A percentile compares a stretch with the other conserved stretches of the same genome.
phyloP scores from a whole-genome alignment of 2,329 filamentous ascomycete genomes.

The Paecilomyces formosus region DNA sequence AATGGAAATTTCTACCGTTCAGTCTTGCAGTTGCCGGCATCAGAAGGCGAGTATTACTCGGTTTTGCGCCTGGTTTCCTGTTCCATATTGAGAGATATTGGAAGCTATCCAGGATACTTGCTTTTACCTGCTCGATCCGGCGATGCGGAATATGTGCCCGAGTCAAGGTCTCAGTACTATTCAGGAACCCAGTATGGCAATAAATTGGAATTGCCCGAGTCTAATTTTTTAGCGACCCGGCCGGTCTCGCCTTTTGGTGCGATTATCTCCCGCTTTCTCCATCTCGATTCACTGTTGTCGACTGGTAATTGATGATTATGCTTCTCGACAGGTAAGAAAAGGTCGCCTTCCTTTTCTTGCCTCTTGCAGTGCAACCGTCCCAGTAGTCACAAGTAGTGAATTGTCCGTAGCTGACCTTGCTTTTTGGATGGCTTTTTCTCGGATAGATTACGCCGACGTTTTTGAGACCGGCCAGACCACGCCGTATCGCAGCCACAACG shows the following conservation, averaged over 20 bases:
- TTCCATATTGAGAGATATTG: not conserved
- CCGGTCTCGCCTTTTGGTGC: not conserved
- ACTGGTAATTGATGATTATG: not conserved
- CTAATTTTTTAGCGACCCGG: not conserved
- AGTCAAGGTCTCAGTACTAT: not conserved
- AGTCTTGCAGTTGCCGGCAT: not conserved
- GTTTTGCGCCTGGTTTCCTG: not conserved
- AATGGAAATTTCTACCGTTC: not conserved
- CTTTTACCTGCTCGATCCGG: not conserved
- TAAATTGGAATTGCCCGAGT: not conserved
- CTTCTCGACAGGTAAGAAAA: not conserved
- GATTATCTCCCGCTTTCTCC: not conserved
- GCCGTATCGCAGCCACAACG: not conserved
- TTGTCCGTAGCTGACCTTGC: not conserved
- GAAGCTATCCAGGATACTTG: not conserved
- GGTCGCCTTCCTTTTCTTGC: not conserved
- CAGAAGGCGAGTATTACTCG: not conserved
- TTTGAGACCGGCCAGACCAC: not conserved
- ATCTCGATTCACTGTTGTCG: not conserved
- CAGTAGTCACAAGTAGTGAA: not conserved
- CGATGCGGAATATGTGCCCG: not conserved
- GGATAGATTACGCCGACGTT: not conserved
- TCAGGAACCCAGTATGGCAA: not conserved
- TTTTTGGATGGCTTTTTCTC: not conserved
- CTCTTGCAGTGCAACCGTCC: not conserved